Percentiles rank a stretch among this genome's conserved stretches.
These are phyloP conservation scores for Cucumis cinereus DNA, from an alignment of 306 rosid species.

Conservation along the genomic window DNA sequence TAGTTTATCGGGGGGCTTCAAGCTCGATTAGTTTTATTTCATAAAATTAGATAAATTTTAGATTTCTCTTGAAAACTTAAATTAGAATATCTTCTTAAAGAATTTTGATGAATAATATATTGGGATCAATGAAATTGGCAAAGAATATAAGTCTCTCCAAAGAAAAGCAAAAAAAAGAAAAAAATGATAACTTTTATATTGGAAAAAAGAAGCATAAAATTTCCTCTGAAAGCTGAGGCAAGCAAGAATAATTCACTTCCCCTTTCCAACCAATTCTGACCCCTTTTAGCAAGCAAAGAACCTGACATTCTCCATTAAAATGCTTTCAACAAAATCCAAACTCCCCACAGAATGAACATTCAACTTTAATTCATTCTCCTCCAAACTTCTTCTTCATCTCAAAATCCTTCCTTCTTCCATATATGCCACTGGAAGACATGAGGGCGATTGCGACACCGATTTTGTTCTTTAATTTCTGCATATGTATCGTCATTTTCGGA, in stretches of 20 bases:
- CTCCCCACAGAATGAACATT: conserved; percentile 4
- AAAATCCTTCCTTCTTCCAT: conserved; percentile 4
- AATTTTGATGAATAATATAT: not conserved
- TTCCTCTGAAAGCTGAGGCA: not conserved
- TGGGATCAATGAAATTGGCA: not conserved
- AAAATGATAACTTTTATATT: not conserved
- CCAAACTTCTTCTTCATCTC: not conserved
- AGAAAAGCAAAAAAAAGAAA: not conserved
- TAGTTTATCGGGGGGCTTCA: too few species aligned
- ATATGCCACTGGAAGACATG: conserved; percentile 39
- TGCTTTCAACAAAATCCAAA: conserved; percentile 2
- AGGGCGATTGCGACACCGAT: conserved; percentile 52
- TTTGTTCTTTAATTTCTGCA: conserved; percentile 62
- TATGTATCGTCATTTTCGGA: conserved; percentile 66
- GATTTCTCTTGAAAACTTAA: too few species aligned
- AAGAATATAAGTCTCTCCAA: conserved; percentile 5
- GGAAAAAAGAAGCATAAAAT: not conserved
- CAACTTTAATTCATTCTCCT: not conserved
- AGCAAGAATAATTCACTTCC: conserved; percentile 5
- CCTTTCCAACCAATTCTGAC: not conserved
- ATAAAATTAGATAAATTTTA: too few species aligned
- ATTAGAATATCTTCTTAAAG: too few species aligned
- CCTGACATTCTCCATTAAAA: conserved; percentile 18
- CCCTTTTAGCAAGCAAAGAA: conserved; percentile 72
- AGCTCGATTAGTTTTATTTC: too few species aligned